Evolutionary conservation across 2,329 filamentous ascomycete species (phyloP).

Genomic region (Hymenotorrendiella dingleyae): DNA sequence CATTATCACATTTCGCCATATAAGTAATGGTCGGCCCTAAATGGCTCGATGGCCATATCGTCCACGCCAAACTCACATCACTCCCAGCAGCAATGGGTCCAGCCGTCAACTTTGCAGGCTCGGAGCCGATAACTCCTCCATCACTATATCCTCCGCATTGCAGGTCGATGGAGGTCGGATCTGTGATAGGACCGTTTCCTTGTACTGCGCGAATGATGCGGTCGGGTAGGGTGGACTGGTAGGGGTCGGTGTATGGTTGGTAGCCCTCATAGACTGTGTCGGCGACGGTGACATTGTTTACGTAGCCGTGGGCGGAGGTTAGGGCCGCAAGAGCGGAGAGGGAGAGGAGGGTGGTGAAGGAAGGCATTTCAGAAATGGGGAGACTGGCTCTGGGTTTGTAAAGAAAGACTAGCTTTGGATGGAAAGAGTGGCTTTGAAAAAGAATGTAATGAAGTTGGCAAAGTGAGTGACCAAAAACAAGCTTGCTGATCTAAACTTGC

Average conservation of each 20-base stretch:
- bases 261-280: constrained; percentile 2
- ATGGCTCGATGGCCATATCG: constrained; percentile 39
- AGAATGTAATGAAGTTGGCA: too few relatives aligned
- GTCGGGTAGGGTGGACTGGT: constrained; percentile 35
- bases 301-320: constrained; percentile 1
- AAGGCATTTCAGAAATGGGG: too few relatives aligned
- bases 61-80: constrained; percentile 49
- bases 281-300: constrained; percentile 15
- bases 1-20: constrained; percentile 48
- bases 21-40: constrained; percentile 52
- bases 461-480: too few relatives aligned
- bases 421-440: too few relatives aligned
- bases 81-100: constrained; percentile 48
- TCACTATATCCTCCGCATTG: constrained; percentile 50
- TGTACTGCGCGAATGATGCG: constrained; percentile 52
- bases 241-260: constrained; percentile 39
- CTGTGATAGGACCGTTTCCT: constrained; percentile 52
- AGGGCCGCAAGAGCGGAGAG: not conserved
- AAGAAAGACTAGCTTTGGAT: too few relatives aligned
- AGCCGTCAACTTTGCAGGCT: constrained; percentile 48
- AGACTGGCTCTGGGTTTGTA: too few relatives aligned
- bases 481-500: too few relatives aligned
- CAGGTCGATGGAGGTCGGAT: constrained; percentile 46
- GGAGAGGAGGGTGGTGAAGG: not conserved
- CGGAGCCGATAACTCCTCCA: constrained; percentile 41